Conservation (phyloP, 2,329 filamentous ascomycete genomes). For the Colletotrichum navitas region DNA sequence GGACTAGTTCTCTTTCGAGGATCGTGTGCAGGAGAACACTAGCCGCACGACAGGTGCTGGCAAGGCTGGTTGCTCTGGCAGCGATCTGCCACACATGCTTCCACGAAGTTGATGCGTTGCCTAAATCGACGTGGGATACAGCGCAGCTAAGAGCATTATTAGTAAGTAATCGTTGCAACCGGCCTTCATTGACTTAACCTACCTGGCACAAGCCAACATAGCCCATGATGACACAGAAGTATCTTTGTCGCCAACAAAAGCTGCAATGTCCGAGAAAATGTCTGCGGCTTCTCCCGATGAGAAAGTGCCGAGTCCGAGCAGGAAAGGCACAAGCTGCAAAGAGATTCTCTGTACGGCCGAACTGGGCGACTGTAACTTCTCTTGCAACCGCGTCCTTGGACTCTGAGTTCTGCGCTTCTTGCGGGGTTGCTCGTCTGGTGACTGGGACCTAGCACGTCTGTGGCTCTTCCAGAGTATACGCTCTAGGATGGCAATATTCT, state of each 20-base stretch:
- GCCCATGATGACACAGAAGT: slow-evolving; percentile 80
- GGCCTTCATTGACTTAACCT: slow-evolving; percentile 46
- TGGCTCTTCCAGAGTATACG: slow-evolving; percentile 53
- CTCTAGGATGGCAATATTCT: slow-evolving; percentile 71
- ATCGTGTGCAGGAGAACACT: slow-evolving; percentile 79
- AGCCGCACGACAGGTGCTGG: slow-evolving; percentile 80
- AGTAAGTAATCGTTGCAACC: slow-evolving; percentile 43
- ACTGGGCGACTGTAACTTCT: slow-evolving; percentile 62
- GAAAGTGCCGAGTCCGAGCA: slow-evolving; percentile 61
- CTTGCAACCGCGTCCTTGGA: slow-evolving; percentile 60
- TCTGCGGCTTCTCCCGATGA: slow-evolving; percentile 65
- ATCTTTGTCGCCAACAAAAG: slow-evolving; percentile 78
- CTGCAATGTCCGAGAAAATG: slow-evolving; percentile 69
- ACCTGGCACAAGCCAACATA: slow-evolving; percentile 86
- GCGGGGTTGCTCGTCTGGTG: slow-evolving; percentile 60
- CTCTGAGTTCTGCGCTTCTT: slow-evolving; percentile 64
- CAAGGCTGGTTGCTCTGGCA: slow-evolving; percentile 76
- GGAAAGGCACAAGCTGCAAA: slow-evolving; percentile 70
- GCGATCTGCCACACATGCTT: slow-evolving; percentile 81
- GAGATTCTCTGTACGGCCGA: slow-evolving; percentile 62
- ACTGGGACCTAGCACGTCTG: slow-evolving; percentile 46
- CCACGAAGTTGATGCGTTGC: slow-evolving; percentile 64
- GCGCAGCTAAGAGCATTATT: slow-evolving; percentile 50
- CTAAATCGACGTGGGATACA: slow-evolving; percentile 49
- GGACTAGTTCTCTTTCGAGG: slow-evolving; percentile 73